Conservation (phyloP, 495 filamentous ascomycete species). For the Trichoderma erinaceum region DNA sequence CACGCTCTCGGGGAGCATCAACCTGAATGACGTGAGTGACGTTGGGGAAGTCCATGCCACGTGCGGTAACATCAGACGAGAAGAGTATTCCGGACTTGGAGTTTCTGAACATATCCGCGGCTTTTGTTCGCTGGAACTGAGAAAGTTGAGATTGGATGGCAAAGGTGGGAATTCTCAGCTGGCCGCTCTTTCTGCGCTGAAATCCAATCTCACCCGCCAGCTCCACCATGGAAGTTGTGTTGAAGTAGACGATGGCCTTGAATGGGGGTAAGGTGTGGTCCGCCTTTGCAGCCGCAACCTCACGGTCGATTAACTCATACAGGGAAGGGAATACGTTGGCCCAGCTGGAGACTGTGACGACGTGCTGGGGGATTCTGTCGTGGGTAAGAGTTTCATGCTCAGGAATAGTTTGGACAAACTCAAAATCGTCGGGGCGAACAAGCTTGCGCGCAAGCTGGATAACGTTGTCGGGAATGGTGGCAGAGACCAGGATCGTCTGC, state of each 20-base stretch:
- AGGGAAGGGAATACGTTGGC: conserved; percentile 74
- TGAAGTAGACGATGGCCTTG: conserved; percentile 91
- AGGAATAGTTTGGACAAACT: conserved; percentile 76
- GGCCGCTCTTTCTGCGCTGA: conserved; percentile 20
- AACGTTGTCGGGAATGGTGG: conserved; percentile 81
- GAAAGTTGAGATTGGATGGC: conserved; percentile 75
- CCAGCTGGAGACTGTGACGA: conserved; percentile 55
- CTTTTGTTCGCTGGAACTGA: conserved; percentile 60
- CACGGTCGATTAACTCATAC: conserved; percentile 63
- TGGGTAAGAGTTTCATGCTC: conserved; percentile 80
- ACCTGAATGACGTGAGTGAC: conserved; percentile 88
- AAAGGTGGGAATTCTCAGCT: conserved; percentile 38
- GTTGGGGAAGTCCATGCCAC: conserved; percentile 95
- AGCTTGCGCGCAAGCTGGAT: conserved; percentile 62
- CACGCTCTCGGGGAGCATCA: conserved; percentile 61
- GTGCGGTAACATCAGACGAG: conserved; percentile 88
- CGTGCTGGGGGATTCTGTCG: conserved; percentile 70
- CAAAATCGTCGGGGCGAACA: conserved; percentile 53
- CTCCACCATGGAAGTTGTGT: conserved; percentile 64
- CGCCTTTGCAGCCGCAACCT: conserved; percentile 34
- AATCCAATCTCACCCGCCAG: conserved; percentile 60
- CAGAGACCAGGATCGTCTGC: conserved; percentile 91
- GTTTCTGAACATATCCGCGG: conserved; percentile 64
- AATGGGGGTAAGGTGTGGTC: conserved; percentile 53
- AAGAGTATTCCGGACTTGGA: conserved; percentile 66